A percentile compares a stretch with the other conserved stretches of the same genome.
phyloP scores from a whole-genome alignment of 257 asterid genomes.

The Solanum sparsipilum region DNA sequence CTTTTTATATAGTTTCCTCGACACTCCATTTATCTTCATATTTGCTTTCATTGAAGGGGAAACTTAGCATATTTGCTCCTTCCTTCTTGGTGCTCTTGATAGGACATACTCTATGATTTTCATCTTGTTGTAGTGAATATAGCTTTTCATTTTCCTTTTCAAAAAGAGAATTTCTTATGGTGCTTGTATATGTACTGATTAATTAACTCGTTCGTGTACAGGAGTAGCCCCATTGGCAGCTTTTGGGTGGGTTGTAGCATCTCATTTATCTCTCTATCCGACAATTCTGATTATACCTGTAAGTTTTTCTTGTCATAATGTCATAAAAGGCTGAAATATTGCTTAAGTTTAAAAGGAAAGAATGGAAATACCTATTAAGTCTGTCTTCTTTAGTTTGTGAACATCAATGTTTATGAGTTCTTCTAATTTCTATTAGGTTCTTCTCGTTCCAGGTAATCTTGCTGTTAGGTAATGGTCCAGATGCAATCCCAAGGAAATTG shows the following conservation, averaged over 20 bases:
- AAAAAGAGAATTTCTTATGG: neutral
- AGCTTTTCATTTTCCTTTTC: neutral
- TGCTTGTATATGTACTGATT: conserved; percentile 5
- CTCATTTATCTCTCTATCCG: conserved; percentile 93
- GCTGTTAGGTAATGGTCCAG: conserved; percentile 75
- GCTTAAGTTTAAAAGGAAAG: neutral
- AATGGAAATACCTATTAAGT: neutral
- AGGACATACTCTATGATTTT: neutral
- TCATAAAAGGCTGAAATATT: neutral
- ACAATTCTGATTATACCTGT: conserved; percentile 69
- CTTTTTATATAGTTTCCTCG: neutral
- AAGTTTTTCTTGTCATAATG: conserved; percentile 18
- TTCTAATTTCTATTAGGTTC: neutral
- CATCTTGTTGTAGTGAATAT: neutral
- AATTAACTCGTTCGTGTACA: conserved; percentile 18
- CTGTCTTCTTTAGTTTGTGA: neutral
- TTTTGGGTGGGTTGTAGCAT: conserved; percentile 89
- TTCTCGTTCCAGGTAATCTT: conserved; percentile 46
- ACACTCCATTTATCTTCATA: neutral
- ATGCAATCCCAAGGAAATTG: conserved; percentile 74
- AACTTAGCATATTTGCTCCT: neutral
- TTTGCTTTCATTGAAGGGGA: neutral
- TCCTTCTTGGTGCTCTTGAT: neutral
- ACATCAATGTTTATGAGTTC: neutral
- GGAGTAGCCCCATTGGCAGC: conserved; percentile 85